Base-by-base conservation (phyloP, 2,329 filamentous ascomycete genomes). In the Pyrenophora tritici-repentis region DNA sequence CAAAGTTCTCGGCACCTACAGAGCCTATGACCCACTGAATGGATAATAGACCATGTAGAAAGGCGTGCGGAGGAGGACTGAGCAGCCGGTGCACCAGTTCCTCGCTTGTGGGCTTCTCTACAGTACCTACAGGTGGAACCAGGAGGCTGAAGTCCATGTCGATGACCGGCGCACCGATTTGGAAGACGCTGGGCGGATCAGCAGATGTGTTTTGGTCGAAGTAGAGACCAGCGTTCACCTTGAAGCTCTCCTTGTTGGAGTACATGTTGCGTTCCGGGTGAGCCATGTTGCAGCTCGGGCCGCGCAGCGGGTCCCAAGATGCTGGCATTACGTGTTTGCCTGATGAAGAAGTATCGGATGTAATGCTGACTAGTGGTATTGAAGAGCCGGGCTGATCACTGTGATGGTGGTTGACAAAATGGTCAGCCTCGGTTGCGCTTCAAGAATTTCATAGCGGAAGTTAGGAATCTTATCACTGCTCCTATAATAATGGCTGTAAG, bases 11-110 rank as follows among this genome's bases (percentile, higher is more conserved):
- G 8, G 33, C 10, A 3, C 55, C 60, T 4, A 48, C 32, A 1
- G 35, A 35, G 4, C 53, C 54, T 1, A 56, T 36, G 3, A 62
- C 63, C 61, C 63, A 63, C 26, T 62, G 58, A 3, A 65, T 57
- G 1, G 59, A 59, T 13, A 65, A 18, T 0, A 46, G 39, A 20
- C 55, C 53, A 39, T 65, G 38, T 2, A 53, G 29, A 17, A 65
- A 67, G 2, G 62, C 61, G 20, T 64, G 52, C 1, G 56, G 29
- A 5, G 61, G 61, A 2, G 62, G 61, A 37, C 47, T 14, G 2
- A 61, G 41, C 3, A 67, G 50, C 5, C 14, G 20, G 12, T 22
- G 24, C 3, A 61, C 50, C 4, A 58, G 39, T 4, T 53, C 14
- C 12, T 39, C 42, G 12, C 16, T 18, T 3, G 35, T 24, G 12